Evolutionary conservation across 306 rosid species (phyloP), one percentile per base, ranked within the genome.

Genomic region (Lathyrus sativus): DNA sequence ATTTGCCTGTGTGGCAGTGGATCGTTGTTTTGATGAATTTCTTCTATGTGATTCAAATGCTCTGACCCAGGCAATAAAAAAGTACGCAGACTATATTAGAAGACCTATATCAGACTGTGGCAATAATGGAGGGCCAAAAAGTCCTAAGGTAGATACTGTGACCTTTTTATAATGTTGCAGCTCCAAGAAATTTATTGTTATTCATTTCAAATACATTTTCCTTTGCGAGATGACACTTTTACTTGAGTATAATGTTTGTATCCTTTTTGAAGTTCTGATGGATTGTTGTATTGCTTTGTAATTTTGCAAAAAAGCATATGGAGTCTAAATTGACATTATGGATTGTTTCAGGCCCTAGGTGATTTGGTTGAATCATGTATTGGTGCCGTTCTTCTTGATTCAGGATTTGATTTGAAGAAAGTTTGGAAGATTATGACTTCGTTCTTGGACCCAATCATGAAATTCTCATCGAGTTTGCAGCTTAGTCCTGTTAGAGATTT

Each of bases 371-470:
- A 93, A 76, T 93, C 98, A 41, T 80, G 86, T 84, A 72, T 93
- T 11, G 99, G 99, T 72, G 97, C 98, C 51, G 74, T 88, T 84
- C 96, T 90, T 76, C 86, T 93, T 46, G 98, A 93, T 74, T 79
- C 97, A 7, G 98, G 98, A 56, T 88, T 90, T 64, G 73, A 93
- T 73, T 75, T 90, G 86, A 73, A 79, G 70, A 48, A 48, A 68
- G 86, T 82, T 51, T 93, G 98, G 98, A 59, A 71, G 65, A 82
- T 82, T 70, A 85, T 82, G 89, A 71, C 86, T 48, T 93, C 96
- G 2, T 88, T 93, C 68, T 75, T 93, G 86, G 86, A 88, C 63
- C 88, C 89, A 65, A 81, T 90, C 55, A 86, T 85, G 83, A 85
- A 76, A 74, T 86, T 82, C 77, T 85, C 97, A 60, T 85, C 97